phyloP scores from a whole-genome alignment of 1,284 basidiomycete species.

The Hymenochaete sp. region DNA sequence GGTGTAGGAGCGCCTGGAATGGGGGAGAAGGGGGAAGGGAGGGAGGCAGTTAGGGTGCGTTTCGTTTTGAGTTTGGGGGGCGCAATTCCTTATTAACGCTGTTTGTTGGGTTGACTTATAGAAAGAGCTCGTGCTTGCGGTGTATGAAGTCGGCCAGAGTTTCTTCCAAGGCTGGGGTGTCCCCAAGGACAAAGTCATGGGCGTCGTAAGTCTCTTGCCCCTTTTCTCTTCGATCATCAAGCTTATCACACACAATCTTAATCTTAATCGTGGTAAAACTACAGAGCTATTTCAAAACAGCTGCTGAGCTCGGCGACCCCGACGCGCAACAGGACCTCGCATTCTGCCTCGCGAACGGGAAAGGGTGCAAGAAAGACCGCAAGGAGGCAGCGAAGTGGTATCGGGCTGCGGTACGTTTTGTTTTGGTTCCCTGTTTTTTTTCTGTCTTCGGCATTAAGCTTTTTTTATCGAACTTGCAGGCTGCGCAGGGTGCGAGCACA shows the following conservation, averaged over 20 bases:
- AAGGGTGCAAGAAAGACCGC: conserved; percentile 83
- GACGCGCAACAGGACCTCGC: conserved; percentile 83
- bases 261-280: background rate
- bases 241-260: conserved; percentile 14
- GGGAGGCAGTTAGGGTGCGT: conserved; percentile 38
- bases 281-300: conserved; percentile 79
- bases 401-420: conserved; percentile 60
- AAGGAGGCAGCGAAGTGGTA: conserved; percentile 87
- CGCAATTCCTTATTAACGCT: conserved; percentile 3
- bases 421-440: background rate
- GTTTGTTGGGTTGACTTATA: conserved; percentile 25
- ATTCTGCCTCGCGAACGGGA: conserved; percentile 79
- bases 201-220: conserved; percentile 45
- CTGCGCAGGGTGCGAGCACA: conserved; percentile 68
- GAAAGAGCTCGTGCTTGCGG: conserved; percentile 78
- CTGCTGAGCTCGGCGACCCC: conserved; percentile 75
- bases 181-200: conserved; percentile 79
- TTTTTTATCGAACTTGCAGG: conserved; percentile 30
- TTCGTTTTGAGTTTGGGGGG: too few species aligned
- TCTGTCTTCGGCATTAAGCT: background rate
- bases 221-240: conserved; percentile 5
- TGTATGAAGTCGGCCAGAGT: conserved; percentile 89
- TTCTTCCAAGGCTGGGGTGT: conserved; percentile 91
- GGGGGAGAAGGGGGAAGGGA: conserved; percentile 33
- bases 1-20: too few species aligned